Base-by-base conservation (phyloP, 345 rosid species). In the Odontarrhena argentea region DNA sequence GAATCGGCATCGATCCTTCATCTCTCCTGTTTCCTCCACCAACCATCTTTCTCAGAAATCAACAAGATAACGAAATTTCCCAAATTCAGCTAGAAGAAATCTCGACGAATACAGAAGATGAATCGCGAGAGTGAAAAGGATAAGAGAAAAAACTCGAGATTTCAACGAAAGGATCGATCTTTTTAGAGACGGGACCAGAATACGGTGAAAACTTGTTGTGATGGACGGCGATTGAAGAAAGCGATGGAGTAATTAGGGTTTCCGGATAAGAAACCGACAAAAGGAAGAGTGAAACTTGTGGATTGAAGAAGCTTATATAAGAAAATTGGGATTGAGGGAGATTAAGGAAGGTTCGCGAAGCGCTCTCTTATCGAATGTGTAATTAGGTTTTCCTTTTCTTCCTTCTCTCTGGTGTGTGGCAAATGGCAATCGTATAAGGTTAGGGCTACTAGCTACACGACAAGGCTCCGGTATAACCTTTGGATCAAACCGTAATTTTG, bases 21-120 rank as follows among this genome's bases (percentile, higher is more conserved):
- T 74, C 78, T 74, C 82, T 79, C 79, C 78, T 77, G 78, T 74
- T 77, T 55, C 83, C 80, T 54, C 83, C 77, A 40, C 85, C 89
- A 34, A 77, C 78, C 73, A 73, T 81, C 78, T 68, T 77, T 57
- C 10, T 46, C 69, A 26, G 58, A 55, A 25, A 25, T 9, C 50
- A 65, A 14, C 6, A 54, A 55, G 47, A 45, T 22, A 38, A 22
- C 11, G 7, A 7, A 73, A 44, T 54, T 44, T 3, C 43, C 6
- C 34, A 3, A 49, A 58, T 73, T 42, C 71, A 57, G 66, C 71
- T 56, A 22, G 1, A 56, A 22, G 1, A 37, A 25, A 12, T 40
- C 14, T 43, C 32, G 70, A 65, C 1, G 51, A 28, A 38, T 11
- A 22, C 48, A 55, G n/a, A 63, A 49, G 55, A 63, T 49, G 46